Evolutionary conservation across 169 alveolate species (phyloP), one percentile per base, ranked within the genome.

Genomic region (Plasmodium fragile): DNA sequence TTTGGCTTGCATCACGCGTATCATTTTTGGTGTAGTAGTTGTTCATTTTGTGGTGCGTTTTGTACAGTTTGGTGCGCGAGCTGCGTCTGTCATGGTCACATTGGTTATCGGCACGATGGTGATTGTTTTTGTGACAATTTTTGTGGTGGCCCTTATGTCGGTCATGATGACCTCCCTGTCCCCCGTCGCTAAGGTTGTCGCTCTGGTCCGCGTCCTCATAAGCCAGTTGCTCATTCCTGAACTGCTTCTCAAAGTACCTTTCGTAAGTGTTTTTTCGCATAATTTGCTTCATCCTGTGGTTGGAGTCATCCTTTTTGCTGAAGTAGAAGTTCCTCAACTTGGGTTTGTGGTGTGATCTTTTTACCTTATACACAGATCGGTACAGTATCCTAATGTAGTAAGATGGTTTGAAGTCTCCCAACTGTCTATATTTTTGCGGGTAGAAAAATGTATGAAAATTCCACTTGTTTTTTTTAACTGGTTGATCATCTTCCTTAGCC

Each of bases 361-460:
- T 91, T 34, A 36, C 55, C 77, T 81, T 91, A 91, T 91, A 81
- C 36, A 81, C 36, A 7, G 94, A 80, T 81, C 77, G 43, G 75
- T 91, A 81, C 8, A 91, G 69, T 91, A 91, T 91, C 59, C 94
- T 91, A 7, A 91, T 91, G 77, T 91, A 91, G 18, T 91, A 91
- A 7, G 94, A 91, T n/a, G 94, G 92, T 22, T 80, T 91, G 32
- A 91, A 91, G 34, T 91, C 94, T 0, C 70, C 34, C 43, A 80
- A 39, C 55, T 91, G 94, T 43, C 92, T 91, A 55, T 55, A 91
- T 28, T 70, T 34, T 69, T 81, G 82, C 55, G 91, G 81, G n/a
- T 41, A 71, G 59, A 91, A 81, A 39, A 91, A 34, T 70, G 30
- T 81, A 70, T 34, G 73, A 13, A 77, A 22, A 2, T 78, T 43